These are phyloP conservation scores for Cladosporium cucumerinum DNA, from an alignment of 2,329 filamentous ascomycete genomes.

Conservation along the genomic window DNA sequence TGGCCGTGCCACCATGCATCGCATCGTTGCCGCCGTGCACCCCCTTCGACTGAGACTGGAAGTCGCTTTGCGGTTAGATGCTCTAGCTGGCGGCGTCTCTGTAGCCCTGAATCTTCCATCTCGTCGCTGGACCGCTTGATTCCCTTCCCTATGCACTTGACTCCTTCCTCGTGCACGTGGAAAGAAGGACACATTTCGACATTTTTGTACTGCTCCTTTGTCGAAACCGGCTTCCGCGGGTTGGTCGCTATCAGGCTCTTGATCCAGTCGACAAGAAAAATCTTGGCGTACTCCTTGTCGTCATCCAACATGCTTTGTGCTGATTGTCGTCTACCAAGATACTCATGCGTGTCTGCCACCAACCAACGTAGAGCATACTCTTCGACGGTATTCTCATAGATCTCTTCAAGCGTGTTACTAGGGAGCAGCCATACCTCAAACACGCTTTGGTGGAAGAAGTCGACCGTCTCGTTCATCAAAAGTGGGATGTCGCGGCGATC, in stretches of 20 bases:
- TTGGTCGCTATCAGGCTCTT: not conserved
- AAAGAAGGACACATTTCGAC: not conserved
- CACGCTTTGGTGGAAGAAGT: not conserved
- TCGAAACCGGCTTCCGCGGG: no score
- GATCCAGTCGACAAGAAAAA: not conserved
- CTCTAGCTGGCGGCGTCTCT: no score
- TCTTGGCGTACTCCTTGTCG: not conserved
- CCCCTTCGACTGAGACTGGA: no score
- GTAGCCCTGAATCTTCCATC: not conserved
- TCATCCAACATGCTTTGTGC: fast-evolving
- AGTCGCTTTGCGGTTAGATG: no score
- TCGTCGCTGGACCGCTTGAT: not conserved
- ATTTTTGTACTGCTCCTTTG: not conserved
- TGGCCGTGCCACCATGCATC: no score
- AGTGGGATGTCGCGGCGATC: not conserved
- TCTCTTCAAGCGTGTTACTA: not conserved
- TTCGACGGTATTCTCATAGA: not conserved
- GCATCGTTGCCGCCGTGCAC: no score
- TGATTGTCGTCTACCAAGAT: not conserved
- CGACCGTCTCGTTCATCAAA: not conserved
- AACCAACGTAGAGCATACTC: not conserved
- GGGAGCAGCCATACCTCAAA: not conserved
- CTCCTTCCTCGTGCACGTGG: not conserved
- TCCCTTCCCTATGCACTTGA: not conserved
- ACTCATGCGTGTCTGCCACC: not conserved